These are phyloP conservation scores for Xylariaceae sp. DNA, from an alignment of 2,329 filamentous ascomycete species.

Conservation along the genomic window DNA sequence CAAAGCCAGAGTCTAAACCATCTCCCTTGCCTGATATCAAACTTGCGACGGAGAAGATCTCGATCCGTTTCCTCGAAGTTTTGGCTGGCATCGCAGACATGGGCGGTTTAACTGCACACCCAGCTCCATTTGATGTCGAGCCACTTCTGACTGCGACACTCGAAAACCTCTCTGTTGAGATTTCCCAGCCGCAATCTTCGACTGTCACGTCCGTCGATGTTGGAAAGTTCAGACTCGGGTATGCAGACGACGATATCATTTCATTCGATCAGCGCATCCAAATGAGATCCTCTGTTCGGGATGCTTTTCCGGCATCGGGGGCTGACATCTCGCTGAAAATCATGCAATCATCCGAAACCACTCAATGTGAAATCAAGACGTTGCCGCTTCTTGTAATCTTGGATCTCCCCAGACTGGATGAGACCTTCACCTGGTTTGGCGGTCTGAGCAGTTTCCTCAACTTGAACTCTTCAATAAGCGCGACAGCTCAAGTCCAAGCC, in stretches of 20 bases:
- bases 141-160: slow-evolving; percentile 48
- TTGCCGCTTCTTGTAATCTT: slow-evolving; percentile 71
- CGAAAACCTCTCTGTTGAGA: slow-evolving; percentile 36
- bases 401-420: slow-evolving; percentile 76
- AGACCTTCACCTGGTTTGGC: slow-evolving; percentile 82
- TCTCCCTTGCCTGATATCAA: slow-evolving; percentile 36
- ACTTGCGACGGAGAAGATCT: slow-evolving; percentile 44
- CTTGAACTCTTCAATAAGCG: slow-evolving; percentile 76
- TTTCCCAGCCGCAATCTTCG: slow-evolving; percentile 26
- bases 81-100: slow-evolving; percentile 48
- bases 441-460: slow-evolving; percentile 88
- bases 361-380: slow-evolving; percentile 62
- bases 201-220: slow-evolving; percentile 40
- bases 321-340: slow-evolving; percentile 54
- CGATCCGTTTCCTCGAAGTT: slow-evolving; percentile 51
- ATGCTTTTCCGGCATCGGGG: slow-evolving; percentile 51
- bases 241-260: slow-evolving; percentile 56
- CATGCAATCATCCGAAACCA: slow-evolving; percentile 38
- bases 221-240: slow-evolving; percentile 57
- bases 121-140: slow-evolving; percentile 41
- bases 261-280: slow-evolving; percentile 55
- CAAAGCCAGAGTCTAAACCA: slow-evolving; percentile 11
- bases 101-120: slow-evolving; percentile 37
- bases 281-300: slow-evolving; percentile 54
- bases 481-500: slow-evolving; percentile 49